These are phyloP conservation scores for Pseudogymnoascus sp. DNA, from an alignment of 2,329 filamentous ascomycete genomes.

Conservation along the genomic window DNA sequence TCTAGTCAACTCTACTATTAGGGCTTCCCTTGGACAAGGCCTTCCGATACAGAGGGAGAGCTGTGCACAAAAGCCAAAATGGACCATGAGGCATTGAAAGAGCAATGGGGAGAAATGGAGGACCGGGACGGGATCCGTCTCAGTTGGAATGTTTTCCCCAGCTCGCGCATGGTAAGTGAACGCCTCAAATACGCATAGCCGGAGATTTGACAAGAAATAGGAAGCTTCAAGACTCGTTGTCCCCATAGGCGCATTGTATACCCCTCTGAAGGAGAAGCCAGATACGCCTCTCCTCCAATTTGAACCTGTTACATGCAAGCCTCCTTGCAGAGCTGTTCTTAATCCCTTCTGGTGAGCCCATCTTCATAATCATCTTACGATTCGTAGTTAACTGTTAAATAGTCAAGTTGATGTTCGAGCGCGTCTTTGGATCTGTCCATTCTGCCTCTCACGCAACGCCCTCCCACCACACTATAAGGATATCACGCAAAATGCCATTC, in stretches of 20 bases:
- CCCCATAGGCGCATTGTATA: constrained; percentile 93
- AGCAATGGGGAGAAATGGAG: constrained; percentile 94
- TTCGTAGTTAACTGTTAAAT: constrained; percentile 21
- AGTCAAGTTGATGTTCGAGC: constrained; percentile 80
- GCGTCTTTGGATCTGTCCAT: constrained; percentile 82
- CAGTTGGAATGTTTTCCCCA: constrained; percentile 98
- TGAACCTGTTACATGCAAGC: constrained; percentile 94
- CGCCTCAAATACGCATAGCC: constrained; percentile 1
- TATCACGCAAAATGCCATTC: constrained; percentile 75
- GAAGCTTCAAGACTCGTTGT: constrained; percentile 93
- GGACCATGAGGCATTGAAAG: constrained; percentile 91
- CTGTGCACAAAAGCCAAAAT: constrained; percentile 39
- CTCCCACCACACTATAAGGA: constrained; percentile 85
- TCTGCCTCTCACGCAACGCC: constrained; percentile 76
- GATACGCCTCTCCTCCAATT: constrained; percentile 87
- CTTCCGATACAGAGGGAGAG: constrained; percentile 4
- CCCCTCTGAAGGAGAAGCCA: constrained; percentile 88
- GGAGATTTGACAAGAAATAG: constrained; percentile 40
- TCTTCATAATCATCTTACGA: constrained; percentile 16
- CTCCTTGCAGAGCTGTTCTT: constrained; percentile 88
- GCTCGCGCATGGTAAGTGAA: constrained; percentile 79
- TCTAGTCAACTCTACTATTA: not conserved
- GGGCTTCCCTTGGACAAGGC: constrained; percentile 4
- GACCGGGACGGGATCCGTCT: constrained; percentile 92
- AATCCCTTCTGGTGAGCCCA: constrained; percentile 85